Conservation (phyloP, 192 early-diverging fungal species). For the Coemansia erecta region DNA sequence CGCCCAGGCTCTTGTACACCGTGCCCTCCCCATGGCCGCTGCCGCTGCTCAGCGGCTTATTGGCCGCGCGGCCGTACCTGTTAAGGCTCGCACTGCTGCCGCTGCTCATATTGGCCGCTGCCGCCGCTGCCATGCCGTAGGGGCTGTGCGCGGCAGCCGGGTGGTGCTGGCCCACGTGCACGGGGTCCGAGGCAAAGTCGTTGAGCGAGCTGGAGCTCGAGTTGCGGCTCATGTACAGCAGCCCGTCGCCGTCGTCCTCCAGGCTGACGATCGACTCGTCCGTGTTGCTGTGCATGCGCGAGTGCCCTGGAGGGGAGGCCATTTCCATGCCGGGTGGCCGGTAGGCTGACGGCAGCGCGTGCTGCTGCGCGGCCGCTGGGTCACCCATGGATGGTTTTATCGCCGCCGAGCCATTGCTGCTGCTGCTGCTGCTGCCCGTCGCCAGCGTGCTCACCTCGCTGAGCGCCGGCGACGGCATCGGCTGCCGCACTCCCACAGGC, state of each 20-base stretch:
- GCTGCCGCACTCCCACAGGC: neutral
- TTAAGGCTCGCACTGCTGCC: neutral
- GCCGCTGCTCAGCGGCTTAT: neutral
- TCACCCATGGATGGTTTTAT: no score
- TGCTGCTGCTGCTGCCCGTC: neutral
- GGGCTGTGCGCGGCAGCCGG: neutral
- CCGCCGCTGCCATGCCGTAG: neutral
- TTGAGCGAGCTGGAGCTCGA: constrained; percentile 10
- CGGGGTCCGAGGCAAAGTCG: constrained; percentile 22
- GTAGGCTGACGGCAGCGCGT: no score
- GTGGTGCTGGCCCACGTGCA: constrained; percentile 14
- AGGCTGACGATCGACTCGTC: constrained; percentile 8
- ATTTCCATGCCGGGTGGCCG: no score
- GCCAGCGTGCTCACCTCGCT: constrained; percentile 30
- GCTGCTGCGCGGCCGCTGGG: no score
- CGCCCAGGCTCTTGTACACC: constrained; percentile 20
- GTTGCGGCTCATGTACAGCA: constrained; percentile 8
- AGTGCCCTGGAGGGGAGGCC: neutral
- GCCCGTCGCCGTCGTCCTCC: constrained; percentile 12
- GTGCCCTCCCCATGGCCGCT: no score
- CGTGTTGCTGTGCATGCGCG: neutral
- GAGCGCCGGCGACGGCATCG: constrained; percentile 27
- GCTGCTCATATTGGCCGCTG: neutral
- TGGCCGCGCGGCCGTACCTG: constrained; percentile 6
- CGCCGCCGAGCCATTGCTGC: neutral